These are phyloP conservation scores for Heliamphora pulchella DNA, from an alignment of 179 eudicot genomes.

Conservation along the genomic window DNA sequence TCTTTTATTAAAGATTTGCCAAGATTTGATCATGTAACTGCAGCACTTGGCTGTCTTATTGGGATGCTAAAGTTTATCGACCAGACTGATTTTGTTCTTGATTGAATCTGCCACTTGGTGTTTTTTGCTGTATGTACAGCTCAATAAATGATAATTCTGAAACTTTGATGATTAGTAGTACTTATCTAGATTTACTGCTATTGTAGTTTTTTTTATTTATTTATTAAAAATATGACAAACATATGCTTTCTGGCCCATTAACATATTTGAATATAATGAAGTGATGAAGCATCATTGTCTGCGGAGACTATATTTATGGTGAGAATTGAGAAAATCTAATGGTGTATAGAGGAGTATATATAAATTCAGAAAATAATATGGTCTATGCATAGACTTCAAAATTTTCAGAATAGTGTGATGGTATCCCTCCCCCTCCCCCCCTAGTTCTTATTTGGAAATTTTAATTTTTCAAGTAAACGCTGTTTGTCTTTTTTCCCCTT, in stretches of 20 bases:
- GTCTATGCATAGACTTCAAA: background rate
- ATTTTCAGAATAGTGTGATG: constrained; percentile 14
- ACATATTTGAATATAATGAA: background rate
- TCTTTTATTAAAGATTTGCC: background rate
- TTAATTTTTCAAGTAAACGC: background rate
- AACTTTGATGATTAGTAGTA: background rate
- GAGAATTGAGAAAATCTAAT: too few species aligned
- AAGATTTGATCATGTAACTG: constrained; percentile 4
- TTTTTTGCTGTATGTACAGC: constrained; percentile 1
- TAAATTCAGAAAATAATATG: too few species aligned
- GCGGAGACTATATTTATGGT: too few species aligned
- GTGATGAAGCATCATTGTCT: background rate
- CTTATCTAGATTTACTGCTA: background rate
- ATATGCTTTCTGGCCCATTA: background rate
- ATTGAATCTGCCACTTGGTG: background rate
- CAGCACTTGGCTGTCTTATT: background rate
- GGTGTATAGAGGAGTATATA: too few species aligned
- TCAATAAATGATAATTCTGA: background rate
- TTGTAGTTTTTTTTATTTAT: constrained; percentile 25
- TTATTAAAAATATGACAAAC: background rate
- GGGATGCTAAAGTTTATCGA: background rate
- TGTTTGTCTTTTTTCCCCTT: background rate
- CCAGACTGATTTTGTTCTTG: background rate
- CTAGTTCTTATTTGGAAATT: background rate
- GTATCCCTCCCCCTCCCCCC: background rate